Evolutionary conservation across 352 stramenopile species (phyloP).

Genomic region (Globisporangium viniferum): DNA sequence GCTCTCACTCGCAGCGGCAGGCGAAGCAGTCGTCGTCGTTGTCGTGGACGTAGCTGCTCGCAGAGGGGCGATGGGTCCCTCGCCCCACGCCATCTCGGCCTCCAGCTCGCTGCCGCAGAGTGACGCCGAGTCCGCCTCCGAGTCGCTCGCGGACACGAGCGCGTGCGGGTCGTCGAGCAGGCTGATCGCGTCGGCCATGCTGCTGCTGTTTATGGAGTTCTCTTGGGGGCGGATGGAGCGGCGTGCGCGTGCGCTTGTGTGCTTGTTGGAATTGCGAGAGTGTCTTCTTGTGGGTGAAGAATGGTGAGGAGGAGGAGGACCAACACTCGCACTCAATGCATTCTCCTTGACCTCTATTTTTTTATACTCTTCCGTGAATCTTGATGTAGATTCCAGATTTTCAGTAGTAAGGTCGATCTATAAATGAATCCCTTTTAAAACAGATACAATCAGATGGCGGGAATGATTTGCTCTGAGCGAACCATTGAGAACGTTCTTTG

Average conservation of each 20-base stretch:
- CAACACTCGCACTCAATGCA: background rate
- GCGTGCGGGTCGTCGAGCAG: constrained; percentile 21
- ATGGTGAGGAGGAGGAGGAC: background rate
- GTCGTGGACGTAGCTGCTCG: constrained; percentile 22
- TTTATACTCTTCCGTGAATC: background rate
- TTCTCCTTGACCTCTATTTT: background rate
- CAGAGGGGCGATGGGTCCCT: constrained; percentile 72
- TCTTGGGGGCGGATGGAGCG: background rate
- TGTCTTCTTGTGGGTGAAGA: background rate
- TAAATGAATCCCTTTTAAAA: background rate
- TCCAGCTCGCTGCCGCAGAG: constrained; percentile 75
- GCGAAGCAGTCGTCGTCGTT: background rate
- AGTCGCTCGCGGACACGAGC: constrained; percentile 44
- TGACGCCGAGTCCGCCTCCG: constrained; percentile 57
- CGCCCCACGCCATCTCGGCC: constrained; percentile 73
- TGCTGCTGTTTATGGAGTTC: background rate
- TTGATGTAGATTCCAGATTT: background rate
- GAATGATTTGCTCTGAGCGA: background rate
- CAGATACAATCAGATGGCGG: background rate
- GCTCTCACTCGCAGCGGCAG: background rate
- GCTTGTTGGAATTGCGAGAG: constrained; percentile 1
- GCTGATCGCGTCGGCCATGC: constrained; percentile 13
- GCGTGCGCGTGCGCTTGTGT: background rate
- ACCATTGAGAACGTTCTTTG: background rate
- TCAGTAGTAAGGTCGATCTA: background rate